A percentile compares a stretch with the other conserved stretches of the same genome.
Evolutionary conservation across 2,329 filamentous ascomycete genomes (phyloP).

Genomic region (Exophiala sideris): DNA sequence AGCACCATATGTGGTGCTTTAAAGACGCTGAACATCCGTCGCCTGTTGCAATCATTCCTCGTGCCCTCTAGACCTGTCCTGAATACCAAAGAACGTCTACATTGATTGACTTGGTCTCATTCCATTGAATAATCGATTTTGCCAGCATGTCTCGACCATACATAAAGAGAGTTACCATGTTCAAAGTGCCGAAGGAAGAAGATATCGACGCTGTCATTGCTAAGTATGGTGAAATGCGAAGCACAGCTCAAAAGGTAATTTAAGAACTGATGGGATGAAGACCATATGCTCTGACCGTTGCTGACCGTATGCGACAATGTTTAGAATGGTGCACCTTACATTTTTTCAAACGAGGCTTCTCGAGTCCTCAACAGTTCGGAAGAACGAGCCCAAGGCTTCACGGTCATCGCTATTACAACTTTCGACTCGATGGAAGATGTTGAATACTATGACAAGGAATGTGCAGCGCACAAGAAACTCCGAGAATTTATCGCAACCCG

Average conservation of each 20-base stretch:
- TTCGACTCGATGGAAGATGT: conserved; percentile 66
- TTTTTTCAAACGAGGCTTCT: conserved; percentile 57
- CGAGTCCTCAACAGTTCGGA: conserved; percentile 50
- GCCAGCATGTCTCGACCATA: conserved; percentile 33
- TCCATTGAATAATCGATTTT: neutral
- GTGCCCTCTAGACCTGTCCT: neutral
- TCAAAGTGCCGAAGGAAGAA: conserved; percentile 50
- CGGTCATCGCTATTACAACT: conserved; percentile 59
- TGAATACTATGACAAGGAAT: conserved; percentile 64
- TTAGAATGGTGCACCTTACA: conserved; percentile 69
- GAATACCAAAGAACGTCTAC: neutral
- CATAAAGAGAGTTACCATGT: conserved; percentile 52
- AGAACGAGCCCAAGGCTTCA: conserved; percentile 62
- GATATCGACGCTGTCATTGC: conserved; percentile 44
- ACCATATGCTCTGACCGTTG: conserved; percentile 1
- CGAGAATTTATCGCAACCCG: conserved; percentile 34
- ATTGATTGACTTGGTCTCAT: neutral
- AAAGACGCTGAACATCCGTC: no score
- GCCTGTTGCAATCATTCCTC: neutral
- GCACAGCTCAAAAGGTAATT: conserved; percentile 44
- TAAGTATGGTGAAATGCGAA: conserved; percentile 42
- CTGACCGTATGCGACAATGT: neutral
- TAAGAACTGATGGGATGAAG: neutral
- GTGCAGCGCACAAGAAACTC: conserved; percentile 53
- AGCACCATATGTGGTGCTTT: no score